Evolutionary conservation across 2,329 filamentous ascomycete genomes (phyloP).

Genomic region (Podosphaera aphanis): DNA sequence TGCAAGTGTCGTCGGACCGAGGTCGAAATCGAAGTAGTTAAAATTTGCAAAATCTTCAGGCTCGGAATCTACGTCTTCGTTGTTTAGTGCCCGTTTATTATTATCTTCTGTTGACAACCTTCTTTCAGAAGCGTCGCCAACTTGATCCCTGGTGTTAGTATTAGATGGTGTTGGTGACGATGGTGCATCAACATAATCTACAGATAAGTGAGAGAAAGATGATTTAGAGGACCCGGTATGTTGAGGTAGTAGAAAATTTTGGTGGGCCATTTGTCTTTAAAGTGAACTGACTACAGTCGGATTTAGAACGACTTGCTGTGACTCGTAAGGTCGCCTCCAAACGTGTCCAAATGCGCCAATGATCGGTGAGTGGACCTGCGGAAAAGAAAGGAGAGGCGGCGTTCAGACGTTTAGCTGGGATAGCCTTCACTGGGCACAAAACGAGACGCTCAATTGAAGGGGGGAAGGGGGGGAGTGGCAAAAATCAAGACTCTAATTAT

Average conservation of each 20-base stretch:
- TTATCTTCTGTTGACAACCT: not conserved
- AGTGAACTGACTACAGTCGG: not conserved
- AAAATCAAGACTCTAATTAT: too few relatives aligned
- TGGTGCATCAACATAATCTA: not conserved
- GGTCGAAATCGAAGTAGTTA: not conserved
- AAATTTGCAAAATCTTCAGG: too few relatives aligned
- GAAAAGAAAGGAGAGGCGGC: not conserved
- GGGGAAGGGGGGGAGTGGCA: too few relatives aligned
- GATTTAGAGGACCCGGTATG: not conserved
- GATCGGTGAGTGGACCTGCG: not conserved
- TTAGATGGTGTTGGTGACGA: not conserved
- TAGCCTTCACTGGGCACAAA: not conserved
- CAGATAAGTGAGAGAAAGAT: not conserved
- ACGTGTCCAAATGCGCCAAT: not conserved
- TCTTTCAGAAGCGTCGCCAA: too few relatives aligned
- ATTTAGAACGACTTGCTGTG: not conserved
- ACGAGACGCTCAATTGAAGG: slow-evolving; percentile 1
- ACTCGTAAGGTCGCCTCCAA: not conserved
- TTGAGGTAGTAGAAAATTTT: not conserved
- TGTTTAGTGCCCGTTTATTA: not conserved
- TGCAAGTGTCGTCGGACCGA: not conserved
- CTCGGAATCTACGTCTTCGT: not conserved
- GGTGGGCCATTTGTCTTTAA: not conserved
- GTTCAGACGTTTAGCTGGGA: not conserved
- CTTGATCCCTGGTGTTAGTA: not conserved